phyloP scores from a whole-genome alignment of 805 yeast species.

The Cyberlindnera lachancei region DNA sequence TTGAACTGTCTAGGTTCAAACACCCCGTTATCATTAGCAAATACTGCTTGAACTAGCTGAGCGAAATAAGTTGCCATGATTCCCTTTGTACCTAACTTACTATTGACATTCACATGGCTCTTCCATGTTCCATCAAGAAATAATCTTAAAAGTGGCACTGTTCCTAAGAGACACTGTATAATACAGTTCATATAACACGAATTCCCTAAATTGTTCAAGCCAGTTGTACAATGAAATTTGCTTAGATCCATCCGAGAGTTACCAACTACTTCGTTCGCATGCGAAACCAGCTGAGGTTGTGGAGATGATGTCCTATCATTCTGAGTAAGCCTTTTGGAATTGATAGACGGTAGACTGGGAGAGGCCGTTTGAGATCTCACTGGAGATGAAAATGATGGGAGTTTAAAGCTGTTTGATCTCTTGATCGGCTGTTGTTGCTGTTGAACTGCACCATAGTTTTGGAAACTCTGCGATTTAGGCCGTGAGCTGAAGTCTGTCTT shows the following conservation, averaged over 20 bases:
- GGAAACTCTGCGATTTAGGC: neutral
- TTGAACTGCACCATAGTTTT: constrained; percentile 6
- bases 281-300: constrained; percentile 5
- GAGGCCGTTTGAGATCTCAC: neutral
- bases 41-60: constrained; percentile 47
- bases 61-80: constrained; percentile 65
- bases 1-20: constrained; percentile 61
- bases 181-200: constrained; percentile 91
- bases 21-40: constrained; percentile 35
- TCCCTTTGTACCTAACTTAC: constrained; percentile 77
- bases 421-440: constrained; percentile 6
- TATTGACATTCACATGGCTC: constrained; percentile 62
- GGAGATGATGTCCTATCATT: constrained; percentile 3
- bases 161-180: constrained; percentile 77
- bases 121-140: constrained; percentile 56
- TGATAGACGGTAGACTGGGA: constrained; percentile 6
- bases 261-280: neutral
- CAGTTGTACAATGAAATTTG: constrained; percentile 42
- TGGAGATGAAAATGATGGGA: constrained; percentile 4
- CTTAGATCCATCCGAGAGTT: constrained; percentile 3
- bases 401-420: constrained; percentile 5
- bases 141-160: constrained; percentile 54
- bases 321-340: neutral
- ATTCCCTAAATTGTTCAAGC: constrained; percentile 77
- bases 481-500: constrained; percentile 11